Percentiles rank a stretch among this genome's conserved stretches.
Evolutionary conservation across 352 stramenopile species (phyloP).

Genomic region (Phytophthora aleatoria): DNA sequence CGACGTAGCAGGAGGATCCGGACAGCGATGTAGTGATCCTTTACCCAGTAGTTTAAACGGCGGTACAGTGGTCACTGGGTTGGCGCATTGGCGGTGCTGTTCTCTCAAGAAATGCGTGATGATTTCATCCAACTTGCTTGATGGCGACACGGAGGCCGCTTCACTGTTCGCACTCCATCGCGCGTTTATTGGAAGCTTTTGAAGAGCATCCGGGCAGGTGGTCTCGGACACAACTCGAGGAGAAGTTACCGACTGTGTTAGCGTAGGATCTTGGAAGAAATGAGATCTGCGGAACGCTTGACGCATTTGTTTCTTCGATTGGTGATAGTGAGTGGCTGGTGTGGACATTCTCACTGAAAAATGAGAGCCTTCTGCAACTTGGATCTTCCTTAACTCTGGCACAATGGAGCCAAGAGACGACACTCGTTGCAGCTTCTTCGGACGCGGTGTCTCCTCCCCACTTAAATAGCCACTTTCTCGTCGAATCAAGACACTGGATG

Average conservation of each 20-base stretch:
- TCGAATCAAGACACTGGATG: conserved; percentile 16
- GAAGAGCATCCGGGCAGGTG: conserved; percentile 27
- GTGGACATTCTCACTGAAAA: conserved; percentile 1
- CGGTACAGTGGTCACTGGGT: conserved; percentile 86
- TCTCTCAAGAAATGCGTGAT: conserved; percentile 88
- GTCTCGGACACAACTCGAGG: conserved; percentile 22
- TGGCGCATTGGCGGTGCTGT: conserved; percentile 87
- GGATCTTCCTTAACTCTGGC: conserved; percentile 28
- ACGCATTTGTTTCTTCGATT: conserved; percentile 43
- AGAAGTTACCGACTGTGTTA: conserved; percentile 24
- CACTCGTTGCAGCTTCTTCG: conserved; percentile 38
- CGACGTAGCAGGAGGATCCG: conserved; percentile 55
- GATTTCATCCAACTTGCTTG: conserved; percentile 79
- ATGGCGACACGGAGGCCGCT: conserved; percentile 6
- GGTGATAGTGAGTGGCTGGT: conserved; percentile 20
- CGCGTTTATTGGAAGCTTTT: conserved; percentile 43
- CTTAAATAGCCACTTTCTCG: conserved; percentile 39
- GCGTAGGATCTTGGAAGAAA: conserved; percentile 37
- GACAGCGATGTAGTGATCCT: conserved; percentile 69
- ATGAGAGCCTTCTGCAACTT: conserved; percentile 19
- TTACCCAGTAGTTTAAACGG: conserved; percentile 80
- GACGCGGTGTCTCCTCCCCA: conserved; percentile 28
- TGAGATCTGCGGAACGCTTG: conserved; percentile 32
- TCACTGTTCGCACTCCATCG: conserved; percentile 35
- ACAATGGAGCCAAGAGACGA: conserved; percentile 40